A percentile compares a stretch with the other conserved stretches of the same genome.
These are phyloP conservation scores for Suhomyces sp. DNA, from an alignment of 805 yeast genomes.

Conservation along the genomic window DNA sequence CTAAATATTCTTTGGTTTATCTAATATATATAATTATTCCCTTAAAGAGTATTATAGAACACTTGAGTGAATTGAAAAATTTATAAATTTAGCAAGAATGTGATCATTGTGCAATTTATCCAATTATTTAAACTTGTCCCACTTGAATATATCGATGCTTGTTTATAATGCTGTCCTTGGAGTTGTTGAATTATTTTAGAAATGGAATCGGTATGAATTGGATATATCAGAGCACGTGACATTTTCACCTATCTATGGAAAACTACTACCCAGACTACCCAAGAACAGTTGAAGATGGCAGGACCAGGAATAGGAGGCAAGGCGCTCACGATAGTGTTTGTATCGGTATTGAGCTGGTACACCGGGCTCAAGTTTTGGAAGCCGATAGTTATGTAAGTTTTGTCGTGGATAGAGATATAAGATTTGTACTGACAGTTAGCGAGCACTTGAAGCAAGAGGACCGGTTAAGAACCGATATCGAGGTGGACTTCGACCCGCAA, in stretches of 20 bases:
- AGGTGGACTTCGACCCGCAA: constrained; percentile 43
- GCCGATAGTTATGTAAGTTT: constrained; percentile 63
- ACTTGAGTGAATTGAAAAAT: too few relatives aligned
- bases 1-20: too few relatives aligned
- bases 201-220: too few relatives aligned
- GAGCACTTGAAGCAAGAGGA: constrained; percentile 68
- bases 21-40: too few relatives aligned
- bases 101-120: too few relatives aligned
- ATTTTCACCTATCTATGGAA: background rate
- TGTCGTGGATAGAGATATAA: background rate
- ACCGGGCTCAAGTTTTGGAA: constrained; percentile 67
- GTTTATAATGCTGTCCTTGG: too few relatives aligned
- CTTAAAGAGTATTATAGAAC: too few relatives aligned
- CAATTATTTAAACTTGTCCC: too few relatives aligned
- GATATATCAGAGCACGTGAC: too few relatives aligned
- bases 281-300: background rate
- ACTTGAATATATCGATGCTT: too few relatives aligned
- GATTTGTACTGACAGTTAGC: constrained; percentile 21
- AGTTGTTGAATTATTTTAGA: too few relatives aligned
- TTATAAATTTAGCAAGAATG: too few relatives aligned
- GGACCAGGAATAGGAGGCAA: constrained; percentile 22
- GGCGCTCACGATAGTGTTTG: constrained; percentile 21
- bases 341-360: constrained; percentile 37
- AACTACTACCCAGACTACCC: background rate
- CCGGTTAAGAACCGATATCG: constrained; percentile 57